Evolutionary conservation across 805 yeast genomes (phyloP).

Genomic region (Ogataea methanolica): DNA sequence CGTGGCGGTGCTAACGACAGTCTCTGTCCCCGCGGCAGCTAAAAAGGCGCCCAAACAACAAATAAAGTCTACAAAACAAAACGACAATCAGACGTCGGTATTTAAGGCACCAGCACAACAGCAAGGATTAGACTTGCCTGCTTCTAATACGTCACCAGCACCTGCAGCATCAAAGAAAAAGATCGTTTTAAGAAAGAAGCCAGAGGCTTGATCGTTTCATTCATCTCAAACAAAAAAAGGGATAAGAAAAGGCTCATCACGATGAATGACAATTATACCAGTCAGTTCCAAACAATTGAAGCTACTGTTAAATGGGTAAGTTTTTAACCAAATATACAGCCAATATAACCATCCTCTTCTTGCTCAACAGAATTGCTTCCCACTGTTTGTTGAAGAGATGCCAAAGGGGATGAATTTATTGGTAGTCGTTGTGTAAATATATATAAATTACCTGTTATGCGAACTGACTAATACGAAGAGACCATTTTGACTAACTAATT

Average conservation of each 20-base stretch:
- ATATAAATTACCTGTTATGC: no score
- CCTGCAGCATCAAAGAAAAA: not conserved
- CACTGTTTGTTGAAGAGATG: no score
- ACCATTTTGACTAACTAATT: not conserved
- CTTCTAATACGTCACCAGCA: not conserved
- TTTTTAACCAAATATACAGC: not conserved
- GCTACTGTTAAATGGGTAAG: conserved; percentile 22
- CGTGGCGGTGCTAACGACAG: not conserved
- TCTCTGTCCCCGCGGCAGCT: not conserved
- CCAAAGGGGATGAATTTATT: no score
- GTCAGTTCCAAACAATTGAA: conserved; percentile 12
- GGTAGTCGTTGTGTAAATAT: no score
- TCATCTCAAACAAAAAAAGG: no score
- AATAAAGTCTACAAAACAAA: not conserved
- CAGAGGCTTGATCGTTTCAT: not conserved
- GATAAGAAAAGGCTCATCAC: no score
- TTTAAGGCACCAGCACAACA: not conserved
- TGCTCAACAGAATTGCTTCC: not conserved
- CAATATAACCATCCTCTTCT: conserved; percentile 1
- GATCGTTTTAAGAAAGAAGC: not conserved
- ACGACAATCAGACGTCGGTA: not conserved
- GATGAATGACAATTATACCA: not conserved
- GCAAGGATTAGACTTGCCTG: not conserved
- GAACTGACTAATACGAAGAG: no score
- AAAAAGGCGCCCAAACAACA: not conserved